Base-by-base conservation (phyloP, 331 rosid species). In the Acacia concinna region DNA sequence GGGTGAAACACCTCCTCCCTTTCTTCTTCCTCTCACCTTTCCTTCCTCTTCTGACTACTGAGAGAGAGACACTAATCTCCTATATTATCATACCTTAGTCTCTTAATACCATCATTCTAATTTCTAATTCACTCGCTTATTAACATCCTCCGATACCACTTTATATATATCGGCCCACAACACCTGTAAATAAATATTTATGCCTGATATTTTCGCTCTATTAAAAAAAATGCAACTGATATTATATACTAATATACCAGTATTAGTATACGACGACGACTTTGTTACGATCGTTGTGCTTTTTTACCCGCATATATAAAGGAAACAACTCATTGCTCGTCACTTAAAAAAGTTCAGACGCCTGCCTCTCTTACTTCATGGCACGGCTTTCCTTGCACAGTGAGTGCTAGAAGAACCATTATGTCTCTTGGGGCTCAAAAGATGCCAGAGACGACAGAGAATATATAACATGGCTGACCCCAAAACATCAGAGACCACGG, bases 1-100 rank as follows among this genome's bases (percentile, higher is more conserved):
- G 0, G 67, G 84, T 59, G 72, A 76, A 78, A 82, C 89, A 79
- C 68, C 51, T 76, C 63, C 21, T 23, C 37, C 79, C 81, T 78
- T 65, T 52, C 76, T 57, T 71, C 84, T 40, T 67, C 37, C 30
- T 79, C 76, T 15, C 80, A 5, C 25, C 18, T 49, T 49, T 6
- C 57, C 23, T 0, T 49, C 6, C 57, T 18, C 23, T 18, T 49
- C 8, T 38, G 1, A 0, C 41, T n/a, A n/a, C n/a, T n/a, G n/a
- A n/a, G n/a, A n/a, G 4, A 43, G 4, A 11, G 17, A 43, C 17
- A 18, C 17, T 20, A 6, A 15, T 49, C 57, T 49, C 21, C 56
- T 17, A 18, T 17, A 49, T 49, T 49, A 21, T 49, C 56, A 18
- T 17, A 47, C 23, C 2, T 18, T 4, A 43, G 17, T 17, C 1